phyloP scores from a whole-genome alignment of 495 filamentous ascomycete genomes.

The Evansstolkia leycettana region DNA sequence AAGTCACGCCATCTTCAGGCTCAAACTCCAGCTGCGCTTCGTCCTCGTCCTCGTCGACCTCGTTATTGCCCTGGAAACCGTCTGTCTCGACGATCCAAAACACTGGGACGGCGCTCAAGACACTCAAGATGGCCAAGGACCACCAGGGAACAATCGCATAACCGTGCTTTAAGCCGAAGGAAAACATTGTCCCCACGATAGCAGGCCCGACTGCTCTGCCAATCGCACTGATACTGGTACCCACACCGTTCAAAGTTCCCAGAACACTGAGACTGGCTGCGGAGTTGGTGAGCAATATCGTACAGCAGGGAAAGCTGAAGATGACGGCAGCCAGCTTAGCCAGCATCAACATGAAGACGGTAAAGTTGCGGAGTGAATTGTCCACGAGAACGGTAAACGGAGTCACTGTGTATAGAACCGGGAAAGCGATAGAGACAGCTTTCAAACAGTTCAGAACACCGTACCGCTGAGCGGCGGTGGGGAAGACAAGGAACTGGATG shows the following conservation, averaged over 20 bases:
- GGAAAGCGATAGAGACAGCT: conserved; percentile 46
- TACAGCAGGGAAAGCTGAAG: conserved; percentile 76
- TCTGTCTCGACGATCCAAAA: conserved; percentile 66
- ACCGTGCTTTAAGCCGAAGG: conserved; percentile 54
- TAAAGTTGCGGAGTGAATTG: conserved; percentile 22
- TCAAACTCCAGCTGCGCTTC: conserved; percentile 5
- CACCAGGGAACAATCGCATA: conserved; percentile 74
- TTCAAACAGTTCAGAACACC: conserved; percentile 63
- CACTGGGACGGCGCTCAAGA: conserved; percentile 51
- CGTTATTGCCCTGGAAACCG: conserved; percentile 41
- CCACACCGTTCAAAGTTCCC: conserved; percentile 83
- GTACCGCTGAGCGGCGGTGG: conserved; percentile 49
- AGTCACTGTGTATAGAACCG: conserved; percentile 57
- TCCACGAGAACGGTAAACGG: conserved; percentile 60
- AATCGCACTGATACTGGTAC: conserved; percentile 64
- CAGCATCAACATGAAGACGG: conserved; percentile 36
- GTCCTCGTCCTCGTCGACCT: conserved; percentile 17
- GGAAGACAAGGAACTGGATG: conserved; percentile 73
- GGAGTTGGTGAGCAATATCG: conserved; percentile 85
- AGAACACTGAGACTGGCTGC: conserved; percentile 61
- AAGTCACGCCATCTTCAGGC: no score
- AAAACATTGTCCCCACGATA: conserved; percentile 50
- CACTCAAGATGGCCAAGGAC: conserved; percentile 46
- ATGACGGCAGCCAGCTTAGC: conserved; percentile 59
- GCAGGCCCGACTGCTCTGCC: conserved; percentile 71